Evolutionary conservation across 176 grass and related monocot species (phyloP).

Genomic region (Oryza glumipatula): DNA sequence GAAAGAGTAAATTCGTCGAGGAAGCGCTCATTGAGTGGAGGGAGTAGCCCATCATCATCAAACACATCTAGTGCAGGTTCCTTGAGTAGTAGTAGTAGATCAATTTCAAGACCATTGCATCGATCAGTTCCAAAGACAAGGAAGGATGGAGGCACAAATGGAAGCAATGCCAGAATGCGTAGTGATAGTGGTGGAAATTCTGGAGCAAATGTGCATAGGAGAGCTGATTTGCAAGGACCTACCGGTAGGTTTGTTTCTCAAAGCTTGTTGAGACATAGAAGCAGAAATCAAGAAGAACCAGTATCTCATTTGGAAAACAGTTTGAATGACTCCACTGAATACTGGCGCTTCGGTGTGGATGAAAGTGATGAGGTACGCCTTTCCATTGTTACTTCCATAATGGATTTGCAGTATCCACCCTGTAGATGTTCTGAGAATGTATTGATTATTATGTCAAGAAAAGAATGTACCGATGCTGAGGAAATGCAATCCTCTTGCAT

Average conservation of each 20-base stretch:
- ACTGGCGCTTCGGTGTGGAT: conserved; percentile 46
- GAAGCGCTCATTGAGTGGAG: conserved; percentile 35
- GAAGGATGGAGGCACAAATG: conserved; percentile 42
- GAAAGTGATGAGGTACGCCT: conserved; percentile 56
- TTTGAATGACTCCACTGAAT: conserved; percentile 44
- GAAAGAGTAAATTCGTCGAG: conserved; percentile 34
- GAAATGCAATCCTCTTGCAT: background rate
- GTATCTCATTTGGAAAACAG: conserved; percentile 32
- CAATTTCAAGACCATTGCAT: conserved; percentile 19
- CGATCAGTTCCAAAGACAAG: conserved; percentile 23
- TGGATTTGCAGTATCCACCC: background rate
- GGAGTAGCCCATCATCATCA: conserved; percentile 13
- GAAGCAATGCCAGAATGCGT: conserved; percentile 21
- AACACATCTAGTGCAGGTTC: conserved; percentile 15
- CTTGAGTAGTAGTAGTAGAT: conserved; percentile 13
- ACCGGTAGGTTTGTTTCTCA: conserved; percentile 21
- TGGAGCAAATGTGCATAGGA: conserved; percentile 7
- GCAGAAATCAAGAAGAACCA: conserved; percentile 8
- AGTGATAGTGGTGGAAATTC: conserved; percentile 20
- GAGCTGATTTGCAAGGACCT: background rate
- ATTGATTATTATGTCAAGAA: background rate
- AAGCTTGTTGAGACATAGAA: conserved; percentile 37
- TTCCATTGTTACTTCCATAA: conserved; percentile 23
- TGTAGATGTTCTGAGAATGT: background rate
- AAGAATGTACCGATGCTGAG: background rate